Percentiles rank a stretch among this genome's conserved stretches.
phyloP scores from a whole-genome alignment of 2,329 filamentous ascomycete genomes.

The Didymella pomorum region DNA sequence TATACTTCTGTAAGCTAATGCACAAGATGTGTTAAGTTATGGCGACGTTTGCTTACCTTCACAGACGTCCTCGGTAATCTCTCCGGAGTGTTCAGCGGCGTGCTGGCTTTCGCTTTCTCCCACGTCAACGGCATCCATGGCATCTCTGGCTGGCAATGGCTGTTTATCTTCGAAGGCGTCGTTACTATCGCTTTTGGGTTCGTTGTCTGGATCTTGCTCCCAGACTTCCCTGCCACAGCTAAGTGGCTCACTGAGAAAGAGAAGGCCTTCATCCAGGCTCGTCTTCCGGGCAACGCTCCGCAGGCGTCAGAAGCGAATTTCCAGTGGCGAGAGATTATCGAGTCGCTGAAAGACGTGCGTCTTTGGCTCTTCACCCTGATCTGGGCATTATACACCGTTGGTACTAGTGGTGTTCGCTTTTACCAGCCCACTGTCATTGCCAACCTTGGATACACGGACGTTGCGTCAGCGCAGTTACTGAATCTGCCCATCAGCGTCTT shows the following conservation, averaged over 20 bases:
- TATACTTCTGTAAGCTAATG: conserved; percentile 25
- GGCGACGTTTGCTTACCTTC: neutral
- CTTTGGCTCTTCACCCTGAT: conserved; percentile 58
- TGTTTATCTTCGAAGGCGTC: conserved; percentile 27
- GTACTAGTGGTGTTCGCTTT: conserved; percentile 28
- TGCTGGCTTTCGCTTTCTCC: conserved; percentile 63
- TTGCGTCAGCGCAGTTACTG: conserved; percentile 23
- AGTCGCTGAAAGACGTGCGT: conserved; percentile 58
- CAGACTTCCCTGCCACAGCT: conserved; percentile 33
- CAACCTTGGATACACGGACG: conserved; percentile 26
- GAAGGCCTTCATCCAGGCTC: conserved; percentile 58
- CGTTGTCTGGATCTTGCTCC: conserved; percentile 21
- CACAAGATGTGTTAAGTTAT: neutral
- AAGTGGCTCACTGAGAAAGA: conserved; percentile 48
- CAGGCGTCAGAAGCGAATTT: conserved; percentile 53
- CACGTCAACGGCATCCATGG: conserved; percentile 65
- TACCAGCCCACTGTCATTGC: conserved; percentile 40
- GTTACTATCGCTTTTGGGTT: conserved; percentile 27
- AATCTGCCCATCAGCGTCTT: conserved; percentile 26
- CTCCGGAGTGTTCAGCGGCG: conserved; percentile 66
- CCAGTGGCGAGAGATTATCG: conserved; percentile 59
- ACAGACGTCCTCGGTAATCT: conserved; percentile 57
- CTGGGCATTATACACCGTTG: conserved; percentile 54
- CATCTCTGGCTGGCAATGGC: conserved; percentile 53
- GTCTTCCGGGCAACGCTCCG: conserved; percentile 54